These are phyloP conservation scores for Neurospora sp. DNA, from an alignment of 495 filamentous ascomycete species.

Conservation along the genomic window DNA sequence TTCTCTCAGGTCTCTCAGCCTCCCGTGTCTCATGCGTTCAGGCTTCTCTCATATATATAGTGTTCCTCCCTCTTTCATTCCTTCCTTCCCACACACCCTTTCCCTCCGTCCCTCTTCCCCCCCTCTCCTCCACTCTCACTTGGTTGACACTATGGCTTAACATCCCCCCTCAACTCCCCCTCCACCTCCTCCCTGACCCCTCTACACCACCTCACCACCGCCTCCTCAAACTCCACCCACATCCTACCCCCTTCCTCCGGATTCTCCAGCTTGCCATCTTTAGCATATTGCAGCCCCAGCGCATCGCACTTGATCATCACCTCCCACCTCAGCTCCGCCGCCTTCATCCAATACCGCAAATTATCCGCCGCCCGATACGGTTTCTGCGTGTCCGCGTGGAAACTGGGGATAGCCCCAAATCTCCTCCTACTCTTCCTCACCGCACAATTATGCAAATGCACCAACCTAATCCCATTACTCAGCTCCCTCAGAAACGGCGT, in stretches of 20 bases:
- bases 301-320: conserved; percentile 75
- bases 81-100: background rate
- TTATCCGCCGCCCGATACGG: conserved; percentile 93
- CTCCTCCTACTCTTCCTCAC: conserved; percentile 73
- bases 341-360: conserved; percentile 90
- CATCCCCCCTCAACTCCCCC: conserved; percentile 19
- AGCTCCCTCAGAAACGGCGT: conserved; percentile 67
- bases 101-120: background rate
- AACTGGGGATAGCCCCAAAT: conserved; percentile 84
- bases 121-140: too few species aligned
- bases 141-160: background rate
- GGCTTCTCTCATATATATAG: background rate
- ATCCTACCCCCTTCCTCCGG: background rate
- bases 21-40: background rate
- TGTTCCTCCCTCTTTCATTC: background rate
- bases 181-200: conserved; percentile 67
- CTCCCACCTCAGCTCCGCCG: conserved; percentile 91
- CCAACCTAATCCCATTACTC: conserved; percentile 68
- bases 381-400: conserved; percentile 83
- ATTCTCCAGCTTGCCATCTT: conserved; percentile 39
- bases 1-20: background rate
- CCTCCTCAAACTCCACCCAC: conserved; percentile 73
- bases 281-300: conserved; percentile 69
- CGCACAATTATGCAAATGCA: conserved; percentile 80
- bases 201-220: conserved; percentile 68